A percentile compares a stretch with the other conserved stretches of the same genome.
Conservation (phyloP, 768 basidiomycete species). For the Boletus sensibilis region DNA sequence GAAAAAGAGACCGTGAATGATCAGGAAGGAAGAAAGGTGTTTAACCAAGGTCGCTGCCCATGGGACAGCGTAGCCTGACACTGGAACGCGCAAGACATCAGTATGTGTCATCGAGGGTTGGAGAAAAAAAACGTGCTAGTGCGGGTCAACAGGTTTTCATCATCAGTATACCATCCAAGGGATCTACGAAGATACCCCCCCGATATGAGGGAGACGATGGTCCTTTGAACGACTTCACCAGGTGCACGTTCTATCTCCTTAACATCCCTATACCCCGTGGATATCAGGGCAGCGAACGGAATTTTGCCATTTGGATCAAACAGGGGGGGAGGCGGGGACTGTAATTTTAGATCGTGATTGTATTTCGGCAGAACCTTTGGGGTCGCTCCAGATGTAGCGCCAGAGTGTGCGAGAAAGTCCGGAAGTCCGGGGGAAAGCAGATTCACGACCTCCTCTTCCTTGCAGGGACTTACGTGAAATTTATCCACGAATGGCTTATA, state of each 20-base stretch:
- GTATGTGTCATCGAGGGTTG: not conserved
- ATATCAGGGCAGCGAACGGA: not conserved
- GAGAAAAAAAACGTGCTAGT: not conserved
- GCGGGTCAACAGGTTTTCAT: slow-evolving; percentile 6
- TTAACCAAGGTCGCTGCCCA: slow-evolving; percentile 17
- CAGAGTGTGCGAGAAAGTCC: slow-evolving; percentile 6
- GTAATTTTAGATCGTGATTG: not conserved
- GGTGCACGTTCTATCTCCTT: slow-evolving; percentile 7
- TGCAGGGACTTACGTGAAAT: slow-evolving; percentile 18
- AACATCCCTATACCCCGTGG: not conserved
- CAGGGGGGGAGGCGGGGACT: not conserved
- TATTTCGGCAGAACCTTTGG: slow-evolving; percentile 15
- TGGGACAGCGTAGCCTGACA: slow-evolving; percentile 13
- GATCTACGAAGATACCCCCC: not conserved
- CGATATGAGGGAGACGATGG: slow-evolving; percentile 4
- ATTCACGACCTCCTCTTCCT: slow-evolving; percentile 15
- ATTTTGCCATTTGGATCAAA: not conserved
- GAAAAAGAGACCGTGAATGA: slow-evolving; percentile 25
- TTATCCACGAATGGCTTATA: slow-evolving; percentile 11
- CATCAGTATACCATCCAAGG: slow-evolving; percentile 13
- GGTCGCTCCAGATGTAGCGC: slow-evolving; percentile 15
- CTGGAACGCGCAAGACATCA: slow-evolving; percentile 2
- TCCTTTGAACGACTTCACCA: slow-evolving; percentile 4
- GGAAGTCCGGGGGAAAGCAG: slow-evolving; percentile 24
- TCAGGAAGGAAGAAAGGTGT: slow-evolving; percentile 15